Evolutionary conservation across 768 basidiomycete species (phyloP), one percentile per base, ranked within the genome.

Genomic region (Russula sp.): DNA sequence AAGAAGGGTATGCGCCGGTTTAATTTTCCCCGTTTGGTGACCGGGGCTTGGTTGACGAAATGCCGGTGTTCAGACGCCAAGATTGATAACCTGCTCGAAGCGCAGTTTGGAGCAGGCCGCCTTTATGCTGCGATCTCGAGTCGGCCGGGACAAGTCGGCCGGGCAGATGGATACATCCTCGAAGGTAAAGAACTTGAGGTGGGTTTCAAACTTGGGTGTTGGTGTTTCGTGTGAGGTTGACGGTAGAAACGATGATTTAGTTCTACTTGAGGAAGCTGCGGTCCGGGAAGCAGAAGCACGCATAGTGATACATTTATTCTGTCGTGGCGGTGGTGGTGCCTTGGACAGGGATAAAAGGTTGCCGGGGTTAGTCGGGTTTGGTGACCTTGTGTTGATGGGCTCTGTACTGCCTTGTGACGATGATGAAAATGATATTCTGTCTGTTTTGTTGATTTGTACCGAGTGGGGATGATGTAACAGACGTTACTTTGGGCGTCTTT

Each of bases 141-240:
- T 76, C 88, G 97, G 76, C 97, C 97, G 62, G 97, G 97, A 46
- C 97, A 99, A 78, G 90, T 87, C 61, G 97, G 97, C 32, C 94
- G 97, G 69, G 87, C 90, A 62, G 97, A 99, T 76, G 97, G 97
- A 58, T 98, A 98, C 79, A 81, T 99, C 68, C 86, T 99, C 59
- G 97, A 99, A 82, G 97, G 97, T 74, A 94, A 92, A 80, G 97
- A 99, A 77, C 87, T 98, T 61, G 95, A 98, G 84, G 94, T 96
- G 69, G 57, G 83, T 74, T 51, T 61, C 24, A n/a, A 56, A 44
- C 20, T 56, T 48, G 32, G 42, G 20, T 59, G 26, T 46, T 46
- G 46, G 34, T 32, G 49, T 28, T 36, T 30, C 46, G 34, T 9
- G 5, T 57, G 28, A 36, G n/a, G 30, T 49, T 56, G 30, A 14